A percentile compares a stretch with the other conserved stretches of the same genome.
These are phyloP conservation scores for Tylopilus sp. DNA, from an alignment of 768 basidiomycete species.

Conservation along the genomic window DNA sequence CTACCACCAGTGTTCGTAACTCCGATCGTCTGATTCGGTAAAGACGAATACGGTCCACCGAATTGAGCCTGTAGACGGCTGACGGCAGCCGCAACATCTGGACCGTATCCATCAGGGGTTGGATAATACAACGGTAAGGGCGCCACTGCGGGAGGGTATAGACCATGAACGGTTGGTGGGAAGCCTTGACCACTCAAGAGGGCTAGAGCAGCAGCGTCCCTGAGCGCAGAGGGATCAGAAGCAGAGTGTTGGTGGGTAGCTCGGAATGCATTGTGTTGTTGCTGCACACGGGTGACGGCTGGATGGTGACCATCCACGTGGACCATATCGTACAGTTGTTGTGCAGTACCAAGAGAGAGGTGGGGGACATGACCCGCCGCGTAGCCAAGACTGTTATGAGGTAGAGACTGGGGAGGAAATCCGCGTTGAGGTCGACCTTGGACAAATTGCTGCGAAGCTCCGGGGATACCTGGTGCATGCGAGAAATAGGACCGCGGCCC, in stretches of 20 bases:
- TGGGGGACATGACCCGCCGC: conserved; percentile 57
- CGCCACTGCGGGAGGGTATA: conserved; percentile 50
- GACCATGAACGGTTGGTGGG: conserved; percentile 39
- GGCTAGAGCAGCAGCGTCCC: conserved; percentile 67
- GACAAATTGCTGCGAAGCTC: conserved; percentile 44
- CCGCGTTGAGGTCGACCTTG: conserved; percentile 54
- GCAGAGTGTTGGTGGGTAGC: conserved; percentile 78
- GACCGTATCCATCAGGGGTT: conserved; percentile 53
- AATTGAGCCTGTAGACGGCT: conserved; percentile 57
- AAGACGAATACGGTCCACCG: conserved; percentile 50
- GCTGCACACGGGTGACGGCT: conserved; percentile 72
- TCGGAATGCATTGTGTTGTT: conserved; percentile 73
- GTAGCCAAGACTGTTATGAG: conserved; percentile 54
- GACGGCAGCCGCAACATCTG: conserved; percentile 56
- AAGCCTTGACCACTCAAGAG: conserved; percentile 59
- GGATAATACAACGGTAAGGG: conserved; percentile 67
- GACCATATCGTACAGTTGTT: conserved; percentile 83
- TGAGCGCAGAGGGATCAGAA: conserved; percentile 74
- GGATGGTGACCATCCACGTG: conserved; percentile 51
- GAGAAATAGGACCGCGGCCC: conserved; percentile 57
- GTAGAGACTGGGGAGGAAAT: conserved; percentile 52
- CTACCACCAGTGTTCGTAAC: conserved; percentile 40
- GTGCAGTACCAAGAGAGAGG: conserved; percentile 68
- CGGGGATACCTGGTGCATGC: conserved; percentile 38
- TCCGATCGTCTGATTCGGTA: conserved; percentile 43